Percentiles rank a stretch among this genome's conserved stretches.
phyloP scores from a whole-genome alignment of 371 early-diverging fungal species.

The Mucor indicus region DNA sequence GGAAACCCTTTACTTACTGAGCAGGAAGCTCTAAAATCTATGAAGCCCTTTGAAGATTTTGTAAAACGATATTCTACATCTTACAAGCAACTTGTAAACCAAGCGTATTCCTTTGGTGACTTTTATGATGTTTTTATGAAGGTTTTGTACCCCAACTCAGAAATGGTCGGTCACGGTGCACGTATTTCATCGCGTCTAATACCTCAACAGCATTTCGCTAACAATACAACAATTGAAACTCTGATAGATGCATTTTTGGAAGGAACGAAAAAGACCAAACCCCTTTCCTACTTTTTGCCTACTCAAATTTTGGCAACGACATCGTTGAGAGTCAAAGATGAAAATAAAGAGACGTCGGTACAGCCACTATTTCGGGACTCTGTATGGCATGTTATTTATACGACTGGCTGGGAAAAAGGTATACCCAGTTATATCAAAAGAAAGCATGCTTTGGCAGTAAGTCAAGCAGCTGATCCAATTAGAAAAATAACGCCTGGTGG shows the following conservation, averaged over 20 bases:
- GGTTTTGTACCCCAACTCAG: not conserved
- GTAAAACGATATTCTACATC: not conserved
- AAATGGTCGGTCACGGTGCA: not conserved
- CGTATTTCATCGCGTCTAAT: constrained; percentile 10
- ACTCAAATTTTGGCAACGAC: constrained; percentile 5
- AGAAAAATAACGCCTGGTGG: constrained; percentile 4
- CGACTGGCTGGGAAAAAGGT: constrained; percentile 14
- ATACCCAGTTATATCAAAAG: constrained; percentile 5
- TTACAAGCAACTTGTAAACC: not conserved
- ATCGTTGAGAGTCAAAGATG: not conserved
- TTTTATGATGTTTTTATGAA: constrained; percentile 4
- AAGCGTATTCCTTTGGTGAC: not conserved
- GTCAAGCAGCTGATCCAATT: constrained; percentile 1
- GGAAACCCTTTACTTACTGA: constrained; percentile 1
- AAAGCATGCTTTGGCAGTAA: not conserved
- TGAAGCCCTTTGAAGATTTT: constrained; percentile 6
- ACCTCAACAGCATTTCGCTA: constrained; percentile 2
- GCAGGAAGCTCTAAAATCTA: constrained; percentile 2
- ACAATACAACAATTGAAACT: not conserved
- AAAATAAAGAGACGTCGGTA: constrained; percentile 7
- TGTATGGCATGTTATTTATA: constrained; percentile 24
- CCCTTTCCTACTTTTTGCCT: not conserved
- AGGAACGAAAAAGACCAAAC: not conserved
- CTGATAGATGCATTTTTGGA: constrained; percentile 4
- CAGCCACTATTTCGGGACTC: constrained; percentile 32